Conservation (phyloP, 345 rosid genomes). For the Aquilaria sinensis region DNA sequence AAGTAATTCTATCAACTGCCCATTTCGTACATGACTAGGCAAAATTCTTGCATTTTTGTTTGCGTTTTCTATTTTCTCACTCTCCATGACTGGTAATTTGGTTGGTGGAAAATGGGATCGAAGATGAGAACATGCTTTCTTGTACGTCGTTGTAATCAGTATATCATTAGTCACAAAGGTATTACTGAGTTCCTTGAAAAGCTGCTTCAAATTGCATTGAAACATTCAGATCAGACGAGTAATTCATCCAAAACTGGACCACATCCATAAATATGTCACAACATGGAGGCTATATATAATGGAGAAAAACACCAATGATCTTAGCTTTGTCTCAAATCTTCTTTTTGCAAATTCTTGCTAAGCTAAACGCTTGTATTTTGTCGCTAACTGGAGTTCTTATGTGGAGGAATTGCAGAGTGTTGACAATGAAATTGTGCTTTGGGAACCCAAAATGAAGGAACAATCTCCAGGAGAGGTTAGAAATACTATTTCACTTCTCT, state of each 20-base stretch:
- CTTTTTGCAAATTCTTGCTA: not conserved
- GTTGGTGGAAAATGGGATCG: not conserved
- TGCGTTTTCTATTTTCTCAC: too few species aligned
- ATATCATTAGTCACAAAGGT: not conserved
- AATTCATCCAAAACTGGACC: not conserved
- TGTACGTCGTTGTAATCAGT: not conserved
- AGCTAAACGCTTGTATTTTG: not conserved
- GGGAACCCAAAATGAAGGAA: constrained; percentile 96
- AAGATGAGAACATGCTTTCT: not conserved
- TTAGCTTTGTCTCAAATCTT: not conserved
- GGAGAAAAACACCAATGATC: not conserved
- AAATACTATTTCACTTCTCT: constrained; percentile 4
- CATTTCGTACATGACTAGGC: too few species aligned
- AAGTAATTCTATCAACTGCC: too few species aligned
- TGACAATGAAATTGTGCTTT: constrained; percentile 88
- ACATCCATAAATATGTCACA: not conserved
- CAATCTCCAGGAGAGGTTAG: constrained; percentile 97
- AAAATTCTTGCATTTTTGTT: too few species aligned
- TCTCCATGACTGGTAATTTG: not conserved
- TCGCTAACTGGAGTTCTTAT: constrained; percentile 1
- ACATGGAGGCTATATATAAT: not conserved
- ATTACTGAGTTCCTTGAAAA: not conserved
- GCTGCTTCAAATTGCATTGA: too few species aligned
- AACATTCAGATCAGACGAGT: too few species aligned
- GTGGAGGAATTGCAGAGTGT: constrained; percentile 62